phyloP scores from a whole-genome alignment of 768 basidiomycete species.

The Naganishia randhawae region DNA sequence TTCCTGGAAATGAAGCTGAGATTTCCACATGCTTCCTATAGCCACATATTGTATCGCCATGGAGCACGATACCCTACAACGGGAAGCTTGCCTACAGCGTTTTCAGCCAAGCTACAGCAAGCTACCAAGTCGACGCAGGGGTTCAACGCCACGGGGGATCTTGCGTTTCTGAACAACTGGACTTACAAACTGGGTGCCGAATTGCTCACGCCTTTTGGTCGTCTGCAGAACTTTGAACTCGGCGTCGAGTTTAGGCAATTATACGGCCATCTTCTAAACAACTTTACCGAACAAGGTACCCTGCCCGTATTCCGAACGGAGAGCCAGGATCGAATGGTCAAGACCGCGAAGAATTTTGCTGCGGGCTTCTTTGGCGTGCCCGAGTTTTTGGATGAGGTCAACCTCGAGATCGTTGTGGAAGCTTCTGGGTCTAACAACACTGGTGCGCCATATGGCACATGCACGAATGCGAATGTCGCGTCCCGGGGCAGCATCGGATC shows the following conservation, averaged over 20 bases:
- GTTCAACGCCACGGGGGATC: constrained; percentile 34
- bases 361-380: constrained; percentile 59
- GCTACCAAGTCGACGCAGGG: constrained; percentile 32
- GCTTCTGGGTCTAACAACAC: constrained; percentile 43
- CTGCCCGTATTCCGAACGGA: constrained; percentile 60
- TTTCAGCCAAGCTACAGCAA: constrained; percentile 41
- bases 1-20: background rate
- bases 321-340: constrained; percentile 58
- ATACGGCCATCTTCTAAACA: constrained; percentile 43
- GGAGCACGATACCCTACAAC: constrained; percentile 49
- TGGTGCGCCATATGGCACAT: constrained; percentile 46
- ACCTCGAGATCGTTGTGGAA: constrained; percentile 48
- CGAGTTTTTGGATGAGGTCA: constrained; percentile 52
- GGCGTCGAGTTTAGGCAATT: constrained; percentile 40
- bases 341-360: constrained; percentile 58
- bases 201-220: constrained; percentile 43
- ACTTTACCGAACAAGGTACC: constrained; percentile 40
- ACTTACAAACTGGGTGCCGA: constrained; percentile 43
- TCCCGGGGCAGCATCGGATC: constrained; percentile 36
- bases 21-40: background rate
- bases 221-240: constrained; percentile 47
- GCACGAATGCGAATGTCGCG: constrained; percentile 38
- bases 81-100: constrained; percentile 38
- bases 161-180: constrained; percentile 44
- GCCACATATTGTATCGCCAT: constrained; percentile 36